A percentile compares a stretch with the other conserved stretches of the same genome.
phyloP scores from a whole-genome alignment of 1,284 basidiomycete species.

The Ustilago vetiveriae region DNA sequence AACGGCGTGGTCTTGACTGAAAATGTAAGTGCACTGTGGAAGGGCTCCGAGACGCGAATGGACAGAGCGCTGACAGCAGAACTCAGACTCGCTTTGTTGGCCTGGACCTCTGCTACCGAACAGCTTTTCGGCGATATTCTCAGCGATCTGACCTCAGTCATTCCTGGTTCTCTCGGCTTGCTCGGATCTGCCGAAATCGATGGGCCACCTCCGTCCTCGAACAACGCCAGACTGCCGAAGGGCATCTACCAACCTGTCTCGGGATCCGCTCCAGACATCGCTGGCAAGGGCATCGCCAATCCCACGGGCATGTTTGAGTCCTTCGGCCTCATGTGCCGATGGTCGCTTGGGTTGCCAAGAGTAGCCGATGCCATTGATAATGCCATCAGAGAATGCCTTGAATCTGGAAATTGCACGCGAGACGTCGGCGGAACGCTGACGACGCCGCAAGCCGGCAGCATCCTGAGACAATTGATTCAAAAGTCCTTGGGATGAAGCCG shows the following conservation, averaged over 20 bases:
- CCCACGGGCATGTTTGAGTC: constrained; percentile 96
- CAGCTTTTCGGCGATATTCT: constrained; percentile 51
- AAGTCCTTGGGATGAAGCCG: constrained; percentile 72
- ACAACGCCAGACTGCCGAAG: constrained; percentile 67
- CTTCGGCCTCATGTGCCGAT: constrained; percentile 90
- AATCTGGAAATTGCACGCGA: constrained; percentile 81
- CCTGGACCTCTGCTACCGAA: too few relatives aligned
- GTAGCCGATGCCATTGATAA: constrained; percentile 84
- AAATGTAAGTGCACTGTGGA: constrained; percentile 35
- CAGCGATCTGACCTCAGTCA: constrained; percentile 42
- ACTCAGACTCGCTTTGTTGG: background rate
- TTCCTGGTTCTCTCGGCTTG: constrained; percentile 72
- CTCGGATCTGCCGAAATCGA: constrained; percentile 96
- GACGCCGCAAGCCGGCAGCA: constrained; percentile 83
- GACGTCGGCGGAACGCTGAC: constrained; percentile 83
- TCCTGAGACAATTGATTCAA: constrained; percentile 74
- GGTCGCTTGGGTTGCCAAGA: constrained; percentile 81
- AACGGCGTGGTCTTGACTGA: constrained; percentile 77
- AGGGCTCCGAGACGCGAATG: background rate
- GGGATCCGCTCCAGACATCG: constrained; percentile 84
- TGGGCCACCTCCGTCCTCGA: constrained; percentile 76
- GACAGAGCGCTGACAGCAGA: background rate
- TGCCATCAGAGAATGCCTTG: constrained; percentile 87
- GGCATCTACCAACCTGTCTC: constrained; percentile 93
- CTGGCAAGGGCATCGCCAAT: constrained; percentile 92